Conservation (phyloP, 371 early-diverging fungal species). For the Mortierella sp. region DNA sequence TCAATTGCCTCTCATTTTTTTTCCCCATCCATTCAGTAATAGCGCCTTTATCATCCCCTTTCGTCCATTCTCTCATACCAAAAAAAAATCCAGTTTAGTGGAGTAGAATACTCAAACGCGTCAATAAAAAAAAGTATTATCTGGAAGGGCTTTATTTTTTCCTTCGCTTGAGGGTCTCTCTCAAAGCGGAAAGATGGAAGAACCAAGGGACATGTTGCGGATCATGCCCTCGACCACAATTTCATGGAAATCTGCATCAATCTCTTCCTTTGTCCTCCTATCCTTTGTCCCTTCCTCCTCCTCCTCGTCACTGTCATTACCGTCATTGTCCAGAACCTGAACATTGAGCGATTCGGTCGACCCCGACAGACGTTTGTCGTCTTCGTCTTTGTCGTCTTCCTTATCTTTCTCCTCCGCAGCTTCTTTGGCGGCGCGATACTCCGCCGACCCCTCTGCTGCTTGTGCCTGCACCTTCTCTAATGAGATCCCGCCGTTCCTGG, state of each 20-base stretch:
- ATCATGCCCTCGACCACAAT: conserved; percentile 43
- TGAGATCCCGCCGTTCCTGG: conserved; percentile 19
- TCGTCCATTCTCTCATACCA: too few relatives aligned
- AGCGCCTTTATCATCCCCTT: too few relatives aligned
- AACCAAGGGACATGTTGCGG: conserved; percentile 29
- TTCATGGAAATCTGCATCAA: conserved; percentile 17
- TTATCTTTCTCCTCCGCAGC: background rate
- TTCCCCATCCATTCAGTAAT: too few relatives aligned
- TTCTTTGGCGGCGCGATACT: conserved; percentile 23
- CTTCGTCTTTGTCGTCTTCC: background rate
- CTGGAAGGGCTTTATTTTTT: background rate
- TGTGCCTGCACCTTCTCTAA: conserved; percentile 34
- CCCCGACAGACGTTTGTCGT: background rate
- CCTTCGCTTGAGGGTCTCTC: background rate
- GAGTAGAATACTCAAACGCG: background rate
- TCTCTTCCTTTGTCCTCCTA: conserved; percentile 1
- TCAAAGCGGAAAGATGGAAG: conserved; percentile 25
- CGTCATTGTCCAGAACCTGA: conserved; percentile 8
- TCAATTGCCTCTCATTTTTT: too few relatives aligned
- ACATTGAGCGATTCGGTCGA: conserved; percentile 1
- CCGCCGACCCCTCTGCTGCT: conserved; percentile 29
- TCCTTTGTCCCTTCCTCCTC: conserved; percentile 7
- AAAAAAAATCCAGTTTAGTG: too few relatives aligned
- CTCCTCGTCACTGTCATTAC: background rate
- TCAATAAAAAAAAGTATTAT: background rate